Evolutionary conservation across 495 filamentous ascomycete species (phyloP).

Genomic region (Neurospora sp.): DNA sequence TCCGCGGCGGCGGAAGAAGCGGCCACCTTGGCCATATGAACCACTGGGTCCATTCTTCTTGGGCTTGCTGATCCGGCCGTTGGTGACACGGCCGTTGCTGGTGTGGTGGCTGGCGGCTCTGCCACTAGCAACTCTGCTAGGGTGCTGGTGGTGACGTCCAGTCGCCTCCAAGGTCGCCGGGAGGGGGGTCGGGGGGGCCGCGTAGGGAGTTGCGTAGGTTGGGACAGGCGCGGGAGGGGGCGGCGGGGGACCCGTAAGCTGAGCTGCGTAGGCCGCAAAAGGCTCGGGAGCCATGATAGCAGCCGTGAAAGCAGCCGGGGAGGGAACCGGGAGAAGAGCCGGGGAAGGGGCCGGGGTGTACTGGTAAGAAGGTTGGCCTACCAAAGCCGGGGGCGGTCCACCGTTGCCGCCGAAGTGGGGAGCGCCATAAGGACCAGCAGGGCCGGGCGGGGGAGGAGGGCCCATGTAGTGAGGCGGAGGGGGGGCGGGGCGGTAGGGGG

Average conservation of each 20-base stretch:
- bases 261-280: neutral
- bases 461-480: slow-evolving; percentile 68
- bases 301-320: neutral
- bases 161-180: neutral
- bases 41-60: neutral
- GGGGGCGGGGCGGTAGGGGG: slow-evolving; percentile 91
- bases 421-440: slow-evolving; percentile 17
- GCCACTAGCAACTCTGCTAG: neutral
- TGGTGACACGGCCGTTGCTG: neutral
- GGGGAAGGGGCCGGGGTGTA: neutral
- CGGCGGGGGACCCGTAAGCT: neutral
- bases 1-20: neutral
- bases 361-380: neutral
- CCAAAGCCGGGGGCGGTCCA: neutral
- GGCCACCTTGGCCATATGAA: neutral
- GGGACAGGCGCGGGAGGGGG: neutral
- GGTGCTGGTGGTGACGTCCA: neutral
- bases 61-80: neutral
- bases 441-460: slow-evolving; percentile 17
- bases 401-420: slow-evolving; percentile 16
- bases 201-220: too few species aligned
- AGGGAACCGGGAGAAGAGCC: neutral
- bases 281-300: neutral
- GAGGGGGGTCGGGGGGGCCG: neutral
- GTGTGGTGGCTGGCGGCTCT: neutral